Base-by-base conservation (phyloP, 805 yeast species). In the Yarrowia yakushimensis region DNA sequence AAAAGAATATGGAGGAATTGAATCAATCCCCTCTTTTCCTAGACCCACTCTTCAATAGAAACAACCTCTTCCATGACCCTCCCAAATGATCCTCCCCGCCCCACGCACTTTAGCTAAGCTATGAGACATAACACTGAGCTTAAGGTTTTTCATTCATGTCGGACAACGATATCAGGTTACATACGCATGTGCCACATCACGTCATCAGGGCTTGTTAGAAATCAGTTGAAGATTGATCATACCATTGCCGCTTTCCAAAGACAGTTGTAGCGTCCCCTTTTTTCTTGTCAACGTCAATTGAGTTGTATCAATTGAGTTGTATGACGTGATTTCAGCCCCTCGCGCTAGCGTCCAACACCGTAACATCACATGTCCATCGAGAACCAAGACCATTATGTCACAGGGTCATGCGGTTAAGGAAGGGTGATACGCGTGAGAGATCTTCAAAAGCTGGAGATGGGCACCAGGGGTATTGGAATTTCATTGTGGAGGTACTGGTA, bases 111-210 rank as follows among this genome's bases (percentile, higher is more conserved):
- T n/a, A 50, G 17, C 41, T 43, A 45, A 45, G 20, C 52, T 30
- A 11, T 45, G 52, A 45, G 52, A 45, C 52, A 45, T 30, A 45
- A 45, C 52, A 45, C 18, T 25, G 52, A 48, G 55, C 39, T 48
- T 48, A 48, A 48, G 55, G 55, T 48, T 48, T 22, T 31, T 39
- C 55, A 39, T 39, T 48, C 55, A 48, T 48, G 55, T 46, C 37
- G 28, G 39, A 31, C 55, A 48, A 48, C 55, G 55, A 39, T 48
- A 48, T 48, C 55, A 31, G 39, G 39, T 39, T 48, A 33, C 39
- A 5, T 48, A 39, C 10, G 30, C 55, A 48, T 48, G 55, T 48
- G 55, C 55, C 55, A 48, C 39, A 48, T 48, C 55, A 48, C 55
- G 55, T 48, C 55, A 48, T 48, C 18, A 30, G 10, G 36, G 23